Base-by-base conservation (phyloP, 306 rosid species). In the Quercus mongolica region DNA sequence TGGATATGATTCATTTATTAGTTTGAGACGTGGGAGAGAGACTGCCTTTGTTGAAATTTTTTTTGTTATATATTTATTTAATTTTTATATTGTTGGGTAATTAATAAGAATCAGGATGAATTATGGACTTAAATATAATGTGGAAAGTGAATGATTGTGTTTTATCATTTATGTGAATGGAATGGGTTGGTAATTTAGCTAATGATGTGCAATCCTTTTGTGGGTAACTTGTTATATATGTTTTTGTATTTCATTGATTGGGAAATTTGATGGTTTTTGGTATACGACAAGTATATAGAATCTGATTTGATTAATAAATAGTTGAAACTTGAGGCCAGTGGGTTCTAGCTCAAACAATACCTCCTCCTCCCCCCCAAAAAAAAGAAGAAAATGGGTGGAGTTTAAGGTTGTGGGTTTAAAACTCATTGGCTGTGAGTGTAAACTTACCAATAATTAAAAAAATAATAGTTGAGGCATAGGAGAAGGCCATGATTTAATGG, bases 21-120 rank as follows among this genome's bases (percentile, higher is more conserved):
- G 76, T 49, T 54, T 61, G 71, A 70, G 49, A 85, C 81, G 62
- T 81, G 85, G 77, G 72, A 78, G 15, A 10, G 57, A 12, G 18
- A 18, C 76, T 58, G 74, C 77, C 74, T 58, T 78, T 30, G 52
- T 20, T 19, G 11, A 41, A 6, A 28, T 26, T 65, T 44, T 58
- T 0, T 8, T 25, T 55, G 46, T 23, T 71, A n/a, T 67, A 18
- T 8, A 3, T 33, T 1, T 19, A 18, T 0, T 51, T 21, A 19
- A 15, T 74, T 75, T 78, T 26, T 25, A 74, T 75, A 23, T 69
- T 72, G 65, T 76, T 59, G 54, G 76, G 35, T 74, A 69, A 74
- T 74, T 57, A 85, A 75, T 85, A 33, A 67, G 35, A 85, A 75
- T 71, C 63, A 31, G 68, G 59, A 21, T 70, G 75, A 62, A 77